Percentiles rank a stretch among this genome's conserved stretches.
Evolutionary conservation across 139 green algal genomes (phyloP).

Genomic region (Yamagishiella unicocca): DNA sequence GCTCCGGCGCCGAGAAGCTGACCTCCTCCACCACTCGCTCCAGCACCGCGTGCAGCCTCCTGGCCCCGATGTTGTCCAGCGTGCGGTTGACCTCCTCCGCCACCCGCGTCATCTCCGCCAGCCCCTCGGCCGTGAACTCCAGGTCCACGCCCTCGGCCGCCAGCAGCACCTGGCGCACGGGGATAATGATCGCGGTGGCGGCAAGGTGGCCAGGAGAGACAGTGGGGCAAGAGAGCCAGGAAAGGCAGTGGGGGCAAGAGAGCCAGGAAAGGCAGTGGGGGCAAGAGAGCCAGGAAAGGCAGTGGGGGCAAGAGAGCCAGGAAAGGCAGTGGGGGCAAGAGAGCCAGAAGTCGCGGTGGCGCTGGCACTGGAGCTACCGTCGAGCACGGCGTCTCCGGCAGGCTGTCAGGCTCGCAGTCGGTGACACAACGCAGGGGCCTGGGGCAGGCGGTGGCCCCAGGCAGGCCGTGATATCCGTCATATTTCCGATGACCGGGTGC

Average conservation of each 20-base stretch:
- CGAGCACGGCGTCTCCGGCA: too few relatives aligned
- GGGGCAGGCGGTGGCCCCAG: too few relatives aligned
- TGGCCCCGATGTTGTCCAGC: conserved; percentile 96
- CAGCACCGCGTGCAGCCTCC: conserved; percentile 95
- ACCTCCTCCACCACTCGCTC: conserved; percentile 96
- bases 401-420: too few relatives aligned
- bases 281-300: background rate
- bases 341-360: background rate
- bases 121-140: conserved; percentile 85
- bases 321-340: background rate
- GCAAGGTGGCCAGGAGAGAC: background rate
- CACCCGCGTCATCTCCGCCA: conserved; percentile 82
- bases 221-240: too few relatives aligned
- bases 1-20: conserved; percentile 91
- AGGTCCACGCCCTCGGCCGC: conserved; percentile 92
- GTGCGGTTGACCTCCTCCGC: conserved; percentile 83
- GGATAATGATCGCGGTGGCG: background rate
- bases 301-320: background rate
- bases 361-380: too few relatives aligned
- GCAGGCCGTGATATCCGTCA: too few relatives aligned
- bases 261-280: background rate
- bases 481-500: too few relatives aligned
- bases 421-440: too few relatives aligned
- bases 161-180: conserved; percentile 74
- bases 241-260: background rate